phyloP scores from a whole-genome alignment of 2,329 filamentous ascomycete genomes.

The Penicillium psychrosexuale region DNA sequence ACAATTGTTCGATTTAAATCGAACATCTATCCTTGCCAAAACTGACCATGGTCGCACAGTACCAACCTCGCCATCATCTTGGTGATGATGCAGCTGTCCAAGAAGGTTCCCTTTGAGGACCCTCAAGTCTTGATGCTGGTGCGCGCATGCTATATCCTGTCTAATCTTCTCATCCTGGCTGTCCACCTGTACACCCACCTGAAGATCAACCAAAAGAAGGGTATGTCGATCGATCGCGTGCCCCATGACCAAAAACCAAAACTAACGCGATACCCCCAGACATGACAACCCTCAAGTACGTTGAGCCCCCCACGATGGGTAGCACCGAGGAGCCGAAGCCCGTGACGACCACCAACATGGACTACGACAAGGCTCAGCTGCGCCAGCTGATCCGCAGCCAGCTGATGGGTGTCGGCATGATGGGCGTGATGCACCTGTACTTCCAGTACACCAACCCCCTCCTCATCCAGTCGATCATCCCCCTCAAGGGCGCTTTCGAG shows the following conservation, averaged over 20 bases:
- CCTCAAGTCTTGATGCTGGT: conserved; percentile 65
- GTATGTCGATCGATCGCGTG: conserved; percentile 51
- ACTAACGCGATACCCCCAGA: conserved; percentile 54
- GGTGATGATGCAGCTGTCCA: conserved; percentile 97
- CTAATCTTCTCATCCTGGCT: conserved; percentile 76
- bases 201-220: conserved; percentile 95
- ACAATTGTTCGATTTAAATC: background rate
- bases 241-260: background rate
- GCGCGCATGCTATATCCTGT: conserved; percentile 63
- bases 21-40: background rate
- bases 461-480: conserved; percentile 97
- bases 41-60: conserved; percentile 47
- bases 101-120: conserved; percentile 92
- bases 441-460: conserved; percentile 99
- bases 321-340: conserved; percentile 92
- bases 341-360: conserved; percentile 92
- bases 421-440: conserved; percentile 98
- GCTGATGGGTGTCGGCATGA: conserved; percentile 96
- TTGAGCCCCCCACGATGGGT: conserved; percentile 91
- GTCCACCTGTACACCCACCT: conserved; percentile 83
- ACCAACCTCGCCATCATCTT: conserved; percentile 93
- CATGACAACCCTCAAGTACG: conserved; percentile 96
- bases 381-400: conserved; percentile 82
- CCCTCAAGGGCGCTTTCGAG: conserved; percentile 92
- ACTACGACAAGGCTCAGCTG: conserved; percentile 87